Evolutionary conservation across 2,329 filamentous ascomycete species (phyloP), one percentile per base, ranked within the genome.

Genomic region (Parastagonospora avenae): DNA sequence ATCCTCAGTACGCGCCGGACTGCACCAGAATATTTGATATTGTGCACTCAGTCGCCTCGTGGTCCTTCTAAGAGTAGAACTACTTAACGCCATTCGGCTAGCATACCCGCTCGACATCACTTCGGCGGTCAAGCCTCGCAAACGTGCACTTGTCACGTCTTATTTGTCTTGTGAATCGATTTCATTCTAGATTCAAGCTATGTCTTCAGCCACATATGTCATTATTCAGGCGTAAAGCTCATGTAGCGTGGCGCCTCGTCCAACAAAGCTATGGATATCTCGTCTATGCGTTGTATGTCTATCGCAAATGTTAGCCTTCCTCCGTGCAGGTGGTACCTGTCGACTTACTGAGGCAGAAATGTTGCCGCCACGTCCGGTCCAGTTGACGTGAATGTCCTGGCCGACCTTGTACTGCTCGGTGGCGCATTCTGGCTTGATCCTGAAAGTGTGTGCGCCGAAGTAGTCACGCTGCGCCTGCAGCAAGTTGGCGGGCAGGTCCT

Each of bases 401-500:
- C 88, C 91, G 67, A 83, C 85, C 63, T 87, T 88, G 82, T 95
- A 96, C 80, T 91, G 92, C 51, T 82, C 85, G 76, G 71, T 81
- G 61, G 78, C 79, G 63, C 62, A 75, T 67, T 81, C 77, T 38
- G 79, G 78, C 78, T 81, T 81, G 75, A 81, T 76, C 63, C 75
- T 73, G 79, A 80, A 81, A 45, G 79, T 81, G 73, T 81, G 79
- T 42, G 79, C 79, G 64, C 94, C 94, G 75, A 99, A 99, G 90
- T 97, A 99, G 79, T 99, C 94, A 83, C 94, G 90, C 85, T 99
- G 94, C 51, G 93, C 94, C 83, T 99, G 94, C 72, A 99, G 87
- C 60, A 99, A 84, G 85, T 97, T 99, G 83, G 94, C 94, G 55
- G 94, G 94, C 66, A 99, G 87, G 76, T 97, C 87, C 85, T 93